phyloP scores from a whole-genome alignment of 2,329 filamentous ascomycete species.

The Aspergillus fumigatiaffinis region DNA sequence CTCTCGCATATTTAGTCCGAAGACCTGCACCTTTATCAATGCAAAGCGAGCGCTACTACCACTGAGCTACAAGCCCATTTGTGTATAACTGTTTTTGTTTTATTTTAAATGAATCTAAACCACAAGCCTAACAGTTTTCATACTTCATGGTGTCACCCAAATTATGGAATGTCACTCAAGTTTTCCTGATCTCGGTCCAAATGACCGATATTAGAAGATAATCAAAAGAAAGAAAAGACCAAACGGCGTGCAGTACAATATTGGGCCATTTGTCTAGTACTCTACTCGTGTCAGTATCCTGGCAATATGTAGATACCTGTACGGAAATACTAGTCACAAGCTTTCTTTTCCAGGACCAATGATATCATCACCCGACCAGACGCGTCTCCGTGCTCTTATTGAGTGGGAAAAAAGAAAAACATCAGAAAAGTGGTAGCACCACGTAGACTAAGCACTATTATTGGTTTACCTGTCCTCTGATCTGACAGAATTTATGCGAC shows the following conservation, averaged over 20 bases:
- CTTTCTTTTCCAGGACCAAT: conserved; percentile 4
- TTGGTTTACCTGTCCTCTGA: not conserved
- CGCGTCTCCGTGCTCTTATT: conserved; percentile 10
- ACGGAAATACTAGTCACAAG: not conserved
- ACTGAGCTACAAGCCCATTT: not conserved
- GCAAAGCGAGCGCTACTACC: not conserved
- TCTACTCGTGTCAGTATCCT: not conserved
- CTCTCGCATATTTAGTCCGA: not conserved
- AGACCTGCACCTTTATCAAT: not conserved
- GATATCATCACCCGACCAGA: conserved; percentile 21
- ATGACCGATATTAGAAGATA: not conserved
- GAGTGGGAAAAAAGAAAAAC: not conserved
- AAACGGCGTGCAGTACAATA: not conserved
- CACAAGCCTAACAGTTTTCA: not conserved
- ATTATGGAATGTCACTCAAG: too few species aligned
- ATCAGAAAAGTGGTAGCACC: too few species aligned
- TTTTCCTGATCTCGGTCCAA: not conserved
- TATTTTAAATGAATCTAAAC: too few species aligned
- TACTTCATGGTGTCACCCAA: too few species aligned
- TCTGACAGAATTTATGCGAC: not conserved
- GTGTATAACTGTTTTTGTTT: not conserved
- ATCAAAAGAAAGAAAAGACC: not conserved
- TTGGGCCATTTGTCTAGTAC: not conserved
- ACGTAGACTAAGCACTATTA: not conserved
- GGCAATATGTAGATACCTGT: not conserved